Evolutionary conservation across 2,329 filamentous ascomycete species (phyloP).

Genomic region (Atkinsonella hypoxylon): DNA sequence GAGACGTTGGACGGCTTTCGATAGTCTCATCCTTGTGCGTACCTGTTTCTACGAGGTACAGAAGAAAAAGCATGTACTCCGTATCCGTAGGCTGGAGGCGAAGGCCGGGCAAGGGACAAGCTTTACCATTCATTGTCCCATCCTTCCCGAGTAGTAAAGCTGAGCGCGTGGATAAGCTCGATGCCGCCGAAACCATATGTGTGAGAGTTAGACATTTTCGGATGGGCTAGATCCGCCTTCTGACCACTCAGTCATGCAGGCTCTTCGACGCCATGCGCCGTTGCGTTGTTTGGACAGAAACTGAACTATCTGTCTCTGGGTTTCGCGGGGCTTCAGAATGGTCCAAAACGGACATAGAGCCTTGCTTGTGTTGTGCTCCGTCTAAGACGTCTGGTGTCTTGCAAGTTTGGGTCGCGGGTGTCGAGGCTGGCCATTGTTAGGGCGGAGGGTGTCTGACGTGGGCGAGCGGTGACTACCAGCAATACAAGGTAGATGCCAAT

Average conservation of each 20-base stretch:
- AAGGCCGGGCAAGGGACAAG: no score
- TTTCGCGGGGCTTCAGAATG: not conserved
- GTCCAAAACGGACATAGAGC: not conserved
- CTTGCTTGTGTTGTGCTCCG: not conserved
- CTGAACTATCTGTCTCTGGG: not conserved
- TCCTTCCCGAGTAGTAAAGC: not conserved
- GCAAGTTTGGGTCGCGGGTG: not conserved
- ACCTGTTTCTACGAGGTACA: no score
- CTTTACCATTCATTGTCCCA: no score
- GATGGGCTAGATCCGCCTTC: not conserved
- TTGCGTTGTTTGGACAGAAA: not conserved
- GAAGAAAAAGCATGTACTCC: no score
- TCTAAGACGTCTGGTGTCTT: not conserved
- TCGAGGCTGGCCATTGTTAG: not conserved
- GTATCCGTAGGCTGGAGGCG: no score
- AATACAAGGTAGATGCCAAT: no score
- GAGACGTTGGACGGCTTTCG: not conserved
- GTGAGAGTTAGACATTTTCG: not conserved
- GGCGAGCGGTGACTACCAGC: not conserved
- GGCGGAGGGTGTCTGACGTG: not conserved
- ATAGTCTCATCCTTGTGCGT: no score
- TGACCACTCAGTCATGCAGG: constrained; percentile 1
- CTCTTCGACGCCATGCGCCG: constrained; percentile 1
- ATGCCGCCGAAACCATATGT: not conserved
- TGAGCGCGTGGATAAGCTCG: not conserved